These are phyloP conservation scores for Bimuria novae-zelandiae DNA, from an alignment of 2,329 filamentous ascomycete species.

Conservation along the genomic window DNA sequence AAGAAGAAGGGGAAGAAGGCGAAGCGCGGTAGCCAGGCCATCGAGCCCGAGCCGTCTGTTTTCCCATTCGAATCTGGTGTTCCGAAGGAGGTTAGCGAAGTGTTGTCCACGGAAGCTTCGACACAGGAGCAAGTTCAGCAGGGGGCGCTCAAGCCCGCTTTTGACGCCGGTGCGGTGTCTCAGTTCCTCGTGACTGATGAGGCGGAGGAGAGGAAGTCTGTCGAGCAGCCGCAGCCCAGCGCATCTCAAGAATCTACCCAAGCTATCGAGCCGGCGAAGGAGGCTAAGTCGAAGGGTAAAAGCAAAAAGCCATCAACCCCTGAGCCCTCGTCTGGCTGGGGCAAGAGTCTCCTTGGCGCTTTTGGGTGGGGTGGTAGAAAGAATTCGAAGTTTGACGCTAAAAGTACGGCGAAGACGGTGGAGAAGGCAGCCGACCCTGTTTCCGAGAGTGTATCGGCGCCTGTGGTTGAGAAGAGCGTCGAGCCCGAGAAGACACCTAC, in stretches of 20 bases:
- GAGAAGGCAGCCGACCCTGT: conserved; percentile 9
- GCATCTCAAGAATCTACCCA: too few species aligned
- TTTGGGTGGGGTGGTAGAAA: conserved; percentile 42
- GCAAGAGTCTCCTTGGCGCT: conserved; percentile 32
- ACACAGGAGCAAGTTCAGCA: conserved; percentile 22
- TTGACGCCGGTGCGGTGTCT: conserved; percentile 15
- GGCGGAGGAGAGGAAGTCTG: too few species aligned
- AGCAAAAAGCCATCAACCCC: conserved; percentile 1
- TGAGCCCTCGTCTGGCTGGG: conserved; percentile 25
- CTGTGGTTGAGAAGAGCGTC: neutral
- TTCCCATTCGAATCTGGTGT: conserved; percentile 6
- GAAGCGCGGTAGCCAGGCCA: conserved; percentile 27
- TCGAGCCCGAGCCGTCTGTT: conserved; percentile 17
- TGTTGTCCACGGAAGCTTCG: conserved; percentile 4
- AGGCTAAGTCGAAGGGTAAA: neutral
- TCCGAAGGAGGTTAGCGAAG: neutral
- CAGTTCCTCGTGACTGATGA: conserved; percentile 10
- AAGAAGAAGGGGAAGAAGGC: conserved; percentile 39
- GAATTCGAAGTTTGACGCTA: conserved; percentile 15
- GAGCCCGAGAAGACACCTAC: neutral
- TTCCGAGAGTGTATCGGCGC: neutral
- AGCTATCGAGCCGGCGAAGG: neutral
- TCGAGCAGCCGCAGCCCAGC: too few species aligned
- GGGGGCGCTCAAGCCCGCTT: conserved; percentile 26
- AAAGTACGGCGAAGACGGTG: conserved; percentile 5